phyloP scores from a whole-genome alignment of 1,284 basidiomycete species.

The Ceratobasidium sp. region DNA sequence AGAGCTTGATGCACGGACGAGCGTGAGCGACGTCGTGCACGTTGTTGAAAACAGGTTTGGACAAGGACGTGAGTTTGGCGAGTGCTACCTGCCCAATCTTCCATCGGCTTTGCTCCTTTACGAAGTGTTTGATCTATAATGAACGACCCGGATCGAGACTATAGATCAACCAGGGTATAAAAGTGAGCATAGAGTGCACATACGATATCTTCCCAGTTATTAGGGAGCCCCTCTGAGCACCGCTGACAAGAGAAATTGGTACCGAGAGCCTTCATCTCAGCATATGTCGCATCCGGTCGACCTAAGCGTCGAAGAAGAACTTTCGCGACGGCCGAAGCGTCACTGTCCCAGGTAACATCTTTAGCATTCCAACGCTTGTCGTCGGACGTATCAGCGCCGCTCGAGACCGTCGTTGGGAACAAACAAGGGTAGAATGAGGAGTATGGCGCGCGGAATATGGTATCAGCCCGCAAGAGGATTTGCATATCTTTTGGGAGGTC shows the following conservation, averaged over 20 bases:
- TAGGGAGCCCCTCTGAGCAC: background rate
- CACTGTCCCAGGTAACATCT: background rate
- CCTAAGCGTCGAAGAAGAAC: background rate
- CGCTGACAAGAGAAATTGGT: background rate
- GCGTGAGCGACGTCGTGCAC: background rate
- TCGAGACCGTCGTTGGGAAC: no score
- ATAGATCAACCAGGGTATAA: no score
- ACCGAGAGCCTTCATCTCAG: conserved; percentile 10
- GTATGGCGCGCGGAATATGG: no score
- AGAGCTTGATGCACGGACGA: no score
- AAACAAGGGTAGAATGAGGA: no score
- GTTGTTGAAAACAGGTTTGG: background rate
- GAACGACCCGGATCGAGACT: no score
- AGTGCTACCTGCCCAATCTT: background rate
- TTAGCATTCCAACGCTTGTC: background rate
- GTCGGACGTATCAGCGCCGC: background rate
- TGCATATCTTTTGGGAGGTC: conserved; percentile 1
- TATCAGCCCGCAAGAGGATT: conserved; percentile 14
- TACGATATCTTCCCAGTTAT: conserved; percentile 8
- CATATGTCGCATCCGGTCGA: conserved; percentile 16
- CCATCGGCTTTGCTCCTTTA: background rate
- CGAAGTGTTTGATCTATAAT: conserved; percentile 5
- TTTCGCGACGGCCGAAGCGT: background rate
- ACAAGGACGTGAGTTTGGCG: background rate
- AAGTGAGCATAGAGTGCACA: background rate